These are phyloP conservation scores for Cornus suecica DNA, from an alignment of 148 eudicot genomes.

Conservation along the genomic window DNA sequence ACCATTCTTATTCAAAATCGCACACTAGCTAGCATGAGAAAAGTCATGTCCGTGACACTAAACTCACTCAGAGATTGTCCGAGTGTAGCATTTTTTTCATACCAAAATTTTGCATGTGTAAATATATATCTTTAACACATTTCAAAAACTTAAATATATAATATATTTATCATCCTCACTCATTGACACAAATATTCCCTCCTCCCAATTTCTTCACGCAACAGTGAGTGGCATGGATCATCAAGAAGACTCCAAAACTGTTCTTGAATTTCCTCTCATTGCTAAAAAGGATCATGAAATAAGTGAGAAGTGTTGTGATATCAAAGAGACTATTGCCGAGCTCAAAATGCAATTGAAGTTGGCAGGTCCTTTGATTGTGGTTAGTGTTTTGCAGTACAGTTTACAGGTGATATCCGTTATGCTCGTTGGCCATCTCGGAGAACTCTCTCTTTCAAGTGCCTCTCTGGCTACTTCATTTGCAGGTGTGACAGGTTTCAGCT, in stretches of 20 bases:
- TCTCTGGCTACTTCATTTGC: constrained; percentile 35
- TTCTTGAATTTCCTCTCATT: background rate
- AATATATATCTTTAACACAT: too few relatives aligned
- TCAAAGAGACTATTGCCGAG: constrained; percentile 8
- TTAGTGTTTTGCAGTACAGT: constrained; percentile 20
- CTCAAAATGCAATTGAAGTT: constrained; percentile 22
- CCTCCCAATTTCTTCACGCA: background rate
- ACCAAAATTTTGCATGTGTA: too few relatives aligned
- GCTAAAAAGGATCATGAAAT: background rate
- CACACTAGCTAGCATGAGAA: too few relatives aligned
- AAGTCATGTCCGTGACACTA: too few relatives aligned
- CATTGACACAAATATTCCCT: too few relatives aligned
- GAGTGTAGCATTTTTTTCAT: too few relatives aligned
- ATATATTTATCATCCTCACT: too few relatives aligned
- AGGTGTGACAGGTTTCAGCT: constrained; percentile 22
- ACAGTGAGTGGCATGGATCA: constrained; percentile 2
- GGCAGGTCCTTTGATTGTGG: constrained; percentile 30
- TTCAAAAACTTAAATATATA: too few relatives aligned
- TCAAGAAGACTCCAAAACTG: constrained; percentile 4
- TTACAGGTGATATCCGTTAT: constrained; percentile 24
- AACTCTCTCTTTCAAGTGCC: constrained; percentile 30
- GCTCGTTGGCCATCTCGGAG: constrained; percentile 31
- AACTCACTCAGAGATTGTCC: too few relatives aligned
- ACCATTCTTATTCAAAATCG: too few relatives aligned
- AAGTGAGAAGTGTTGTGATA: background rate